Evolutionary conservation across 805 yeast genomes (phyloP), one percentile per base, ranked within the genome.

Genomic region (Saccharomycopsis sp.): DNA sequence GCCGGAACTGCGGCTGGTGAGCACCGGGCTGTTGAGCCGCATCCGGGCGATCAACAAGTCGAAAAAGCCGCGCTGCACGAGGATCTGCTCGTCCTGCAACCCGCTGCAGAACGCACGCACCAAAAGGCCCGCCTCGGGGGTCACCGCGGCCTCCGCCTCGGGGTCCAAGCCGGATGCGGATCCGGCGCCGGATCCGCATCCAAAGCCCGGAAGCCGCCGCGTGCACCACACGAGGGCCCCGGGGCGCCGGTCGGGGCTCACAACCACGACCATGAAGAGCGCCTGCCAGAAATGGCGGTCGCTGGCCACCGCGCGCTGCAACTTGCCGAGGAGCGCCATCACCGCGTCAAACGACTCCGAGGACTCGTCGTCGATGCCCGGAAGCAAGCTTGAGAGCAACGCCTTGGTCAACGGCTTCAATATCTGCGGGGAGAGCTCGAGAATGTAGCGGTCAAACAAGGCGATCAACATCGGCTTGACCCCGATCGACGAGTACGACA

Each of bases 291-390:
- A 94, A 63, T 87, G 83, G 0, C 83, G 69, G 66, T 89, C 89
- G 64, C 89, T 84, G 46, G 74, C 73, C 48, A 89, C 67, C 52
- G 82, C 81, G 4, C 58, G 64, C 62, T 83, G 81, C 63, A 91
- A 75, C 1, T 73, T 68, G 52, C 84, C 91, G 41, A 92, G 74
- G 48, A 92, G 67, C 0, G 73, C 72, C 56, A 90, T 62, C 1
- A 84, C 79, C 1, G 84, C 79, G 14, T 75, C 76, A 66, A 87
- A 92, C 34, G 84, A 84, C 65, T 94, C 99, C 20, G 91, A 83
- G 47, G 91, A 82, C 63, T 91, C 97, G 65, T 94, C 98, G 65
- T 94, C 99, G 54, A 94, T 79, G 0, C 97, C 97, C 0, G 97
- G 91, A 2, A 92, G 70, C 37, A 91, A 75, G 61, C 92, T 81